These are phyloP conservation scores for Epichloe sylvatica DNA, from an alignment of 2,329 filamentous ascomycete species.

Conservation along the genomic window DNA sequence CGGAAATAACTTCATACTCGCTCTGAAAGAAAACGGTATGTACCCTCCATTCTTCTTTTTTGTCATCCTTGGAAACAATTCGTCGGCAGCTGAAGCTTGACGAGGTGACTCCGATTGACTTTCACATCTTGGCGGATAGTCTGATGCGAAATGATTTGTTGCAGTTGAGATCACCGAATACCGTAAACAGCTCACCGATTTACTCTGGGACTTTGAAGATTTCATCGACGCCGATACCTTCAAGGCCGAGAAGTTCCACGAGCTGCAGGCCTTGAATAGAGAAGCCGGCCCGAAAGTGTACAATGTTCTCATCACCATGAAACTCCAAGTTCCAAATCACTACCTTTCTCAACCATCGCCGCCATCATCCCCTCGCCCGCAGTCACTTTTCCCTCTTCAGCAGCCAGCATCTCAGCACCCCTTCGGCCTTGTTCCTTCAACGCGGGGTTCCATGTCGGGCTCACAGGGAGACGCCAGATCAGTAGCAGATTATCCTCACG, in stretches of 20 bases:
- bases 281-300: conserved; percentile 34
- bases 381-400: conserved; percentile 5
- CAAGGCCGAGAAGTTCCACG: conserved; percentile 33
- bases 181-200: conserved; percentile 32
- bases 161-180: conserved; percentile 36
- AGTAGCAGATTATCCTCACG: conserved; percentile 5
- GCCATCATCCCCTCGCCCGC: conserved; percentile 12
- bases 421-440: neutral
- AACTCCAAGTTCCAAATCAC: conserved; percentile 24
- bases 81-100: neutral
- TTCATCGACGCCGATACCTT: conserved; percentile 36
- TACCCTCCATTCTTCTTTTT: neutral
- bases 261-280: conserved; percentile 33
- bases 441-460: conserved; percentile 1
- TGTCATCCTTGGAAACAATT: neutral
- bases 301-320: conserved; percentile 40
- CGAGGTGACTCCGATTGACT: too few species aligned
- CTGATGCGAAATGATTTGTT: neutral
- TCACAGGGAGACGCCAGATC: conserved; percentile 3
- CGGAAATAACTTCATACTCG: conserved; percentile 33
- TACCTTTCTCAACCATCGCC: conserved; percentile 16
- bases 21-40: conserved; percentile 41
- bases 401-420: neutral
- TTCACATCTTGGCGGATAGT: neutral
- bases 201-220: conserved; percentile 45